phyloP scores from a whole-genome alignment of 129 eudicot genomes.

The carrot (Daucus carota) region DH1_v3.0 NC_030386.2:20453001-20453500 shows the following conservation, averaged over 20 bases:
- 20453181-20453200: not conserved
- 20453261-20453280: no score
- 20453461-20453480: not conserved
- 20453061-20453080: not conserved
- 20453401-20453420: not conserved
- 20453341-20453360: not conserved
- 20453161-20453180: not conserved
- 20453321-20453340: not conserved
- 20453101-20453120: not conserved
- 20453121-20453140: not conserved
- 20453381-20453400: not conserved
- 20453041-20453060: not conserved
- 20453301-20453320: no score
- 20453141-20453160: not conserved
- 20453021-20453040: not conserved
- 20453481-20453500: no score
- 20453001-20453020: not conserved
- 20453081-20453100: not conserved
- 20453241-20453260: not conserved
- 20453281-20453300: no score
- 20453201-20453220: not conserved
- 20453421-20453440: not conserved
- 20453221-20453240: not conserved
- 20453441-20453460: not conserved
- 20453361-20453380: not conserved